Percentiles rank a stretch among this genome's conserved stretches.
These are phyloP conservation scores for Heliamphora pulchella DNA, from an alignment of 179 eudicot species.

Conservation along the genomic window DNA sequence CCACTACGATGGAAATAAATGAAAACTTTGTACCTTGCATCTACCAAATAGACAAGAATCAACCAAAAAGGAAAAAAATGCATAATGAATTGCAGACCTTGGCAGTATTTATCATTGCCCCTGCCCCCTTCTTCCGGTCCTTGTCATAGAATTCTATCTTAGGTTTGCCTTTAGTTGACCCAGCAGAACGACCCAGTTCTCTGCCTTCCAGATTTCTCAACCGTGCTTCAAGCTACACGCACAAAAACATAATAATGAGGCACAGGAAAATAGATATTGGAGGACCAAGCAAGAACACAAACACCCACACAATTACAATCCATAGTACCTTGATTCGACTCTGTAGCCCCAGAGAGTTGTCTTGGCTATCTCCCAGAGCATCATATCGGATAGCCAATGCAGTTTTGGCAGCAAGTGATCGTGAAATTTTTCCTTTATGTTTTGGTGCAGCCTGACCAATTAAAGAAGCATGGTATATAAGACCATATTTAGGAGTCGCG, in stretches of 20 bases:
- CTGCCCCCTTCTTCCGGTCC: conserved; percentile 74
- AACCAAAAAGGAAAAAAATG: background rate
- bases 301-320: background rate
- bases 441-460: conserved; percentile 97
- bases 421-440: conserved; percentile 82
- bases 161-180: conserved; percentile 91
- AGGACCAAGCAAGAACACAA: conserved; percentile 11
- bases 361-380: conserved; percentile 82
- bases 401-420: conserved; percentile 88
- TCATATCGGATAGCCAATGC: conserved; percentile 84
- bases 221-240: conserved; percentile 72
- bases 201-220: conserved; percentile 78
- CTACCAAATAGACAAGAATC: background rate
- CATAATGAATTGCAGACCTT: conserved; percentile 39
- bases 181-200: conserved; percentile 77
- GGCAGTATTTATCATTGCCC: conserved; percentile 77
- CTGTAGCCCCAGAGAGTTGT: conserved; percentile 82
- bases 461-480: conserved; percentile 85
- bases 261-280: background rate
- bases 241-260: background rate
- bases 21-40: too few relatives aligned
- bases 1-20: too few relatives aligned
- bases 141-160: conserved; percentile 81
- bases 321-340: conserved; percentile 51
- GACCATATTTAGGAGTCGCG: conserved; percentile 94